Percentiles rank a stretch among this genome's conserved stretches.
Evolutionary conservation across 257 asterid genomes (phyloP).

Genomic region (Ilex asprella): DNA sequence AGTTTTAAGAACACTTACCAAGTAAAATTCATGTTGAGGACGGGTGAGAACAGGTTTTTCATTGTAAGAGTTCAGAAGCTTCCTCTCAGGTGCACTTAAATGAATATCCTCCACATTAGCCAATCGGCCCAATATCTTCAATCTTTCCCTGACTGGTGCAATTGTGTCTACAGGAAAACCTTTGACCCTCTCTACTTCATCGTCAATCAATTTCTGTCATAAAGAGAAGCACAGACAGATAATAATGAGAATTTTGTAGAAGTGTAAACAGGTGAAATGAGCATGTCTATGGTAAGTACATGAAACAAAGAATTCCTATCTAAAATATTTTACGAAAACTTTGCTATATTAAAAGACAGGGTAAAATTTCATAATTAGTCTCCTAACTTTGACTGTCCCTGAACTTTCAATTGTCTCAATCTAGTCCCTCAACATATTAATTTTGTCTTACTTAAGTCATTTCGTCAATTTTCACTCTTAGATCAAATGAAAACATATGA

Average conservation of each 20-base stretch:
- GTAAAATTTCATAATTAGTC: too few relatives aligned
- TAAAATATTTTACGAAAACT: too few relatives aligned
- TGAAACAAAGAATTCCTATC: background rate
- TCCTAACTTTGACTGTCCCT: background rate
- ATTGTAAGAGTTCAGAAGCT: conserved; percentile 82
- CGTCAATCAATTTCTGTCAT: conserved; percentile 60
- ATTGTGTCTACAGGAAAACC: conserved; percentile 68
- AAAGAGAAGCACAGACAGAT: conserved; percentile 7
- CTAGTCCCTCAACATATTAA: too few relatives aligned
- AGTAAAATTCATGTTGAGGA: conserved; percentile 87
- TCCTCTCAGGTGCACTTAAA: conserved; percentile 67
- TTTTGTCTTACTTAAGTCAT: too few relatives aligned
- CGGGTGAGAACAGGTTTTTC: conserved; percentile 95
- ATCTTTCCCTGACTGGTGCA: conserved; percentile 69
- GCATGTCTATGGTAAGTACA: background rate
- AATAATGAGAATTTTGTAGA: conserved; percentile 1
- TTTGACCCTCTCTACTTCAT: conserved; percentile 70
- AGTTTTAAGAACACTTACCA: conserved; percentile 33
- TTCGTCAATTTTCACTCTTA: too few relatives aligned
- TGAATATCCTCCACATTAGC: conserved; percentile 68
- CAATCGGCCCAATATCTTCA: conserved; percentile 76
- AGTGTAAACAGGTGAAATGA: too few relatives aligned
- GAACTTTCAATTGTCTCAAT: too few relatives aligned
- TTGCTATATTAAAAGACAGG: background rate
- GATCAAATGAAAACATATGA: too few relatives aligned